Percentiles rank a stretch among this genome's conserved stretches.
Conservation (phyloP, 2,329 filamentous ascomycete genomes). For the Aspergillus bombycis region DNA sequence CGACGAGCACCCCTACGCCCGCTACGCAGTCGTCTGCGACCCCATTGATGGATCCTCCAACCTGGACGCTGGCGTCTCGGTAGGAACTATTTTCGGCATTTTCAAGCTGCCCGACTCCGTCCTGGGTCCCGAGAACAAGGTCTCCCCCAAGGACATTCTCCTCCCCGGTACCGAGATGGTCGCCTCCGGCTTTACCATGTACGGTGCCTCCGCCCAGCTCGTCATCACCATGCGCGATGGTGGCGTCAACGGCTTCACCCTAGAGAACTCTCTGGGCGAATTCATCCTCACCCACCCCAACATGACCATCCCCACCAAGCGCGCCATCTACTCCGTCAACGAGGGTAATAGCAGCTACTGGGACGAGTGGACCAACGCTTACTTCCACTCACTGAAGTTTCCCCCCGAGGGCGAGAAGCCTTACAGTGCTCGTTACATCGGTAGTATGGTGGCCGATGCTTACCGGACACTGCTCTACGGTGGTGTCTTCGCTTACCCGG, state of each 20-base stretch:
- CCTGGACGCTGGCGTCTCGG: constrained; percentile 94
- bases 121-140: constrained; percentile 58
- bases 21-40: constrained; percentile 95
- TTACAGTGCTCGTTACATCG: constrained; percentile 94
- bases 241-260: constrained; percentile 93
- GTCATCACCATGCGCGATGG: constrained; percentile 96
- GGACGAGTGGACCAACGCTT: constrained; percentile 82
- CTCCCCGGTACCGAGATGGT: constrained; percentile 88
- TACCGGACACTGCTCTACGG: constrained; percentile 95
- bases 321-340: constrained; percentile 95
- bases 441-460: constrained; percentile 96
- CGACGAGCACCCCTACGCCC: constrained; percentile 69
- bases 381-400: constrained; percentile 87
- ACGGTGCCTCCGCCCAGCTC: constrained; percentile 92
- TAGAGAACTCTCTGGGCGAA: constrained; percentile 95
- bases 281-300: constrained; percentile 97
- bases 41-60: constrained; percentile 98
- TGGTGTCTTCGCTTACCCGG: constrained; percentile 95
- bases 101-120: constrained; percentile 80
- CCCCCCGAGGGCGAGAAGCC: constrained; percentile 75
- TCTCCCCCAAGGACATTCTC: constrained; percentile 71
- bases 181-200: constrained; percentile 99
- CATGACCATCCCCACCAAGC: constrained; percentile 81
- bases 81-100: constrained; percentile 95
- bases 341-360: constrained; percentile 98